These are phyloP conservation scores for Eucalyptus lansdowneana DNA, from an alignment of 345 rosid genomes.

Conservation along the genomic window DNA sequence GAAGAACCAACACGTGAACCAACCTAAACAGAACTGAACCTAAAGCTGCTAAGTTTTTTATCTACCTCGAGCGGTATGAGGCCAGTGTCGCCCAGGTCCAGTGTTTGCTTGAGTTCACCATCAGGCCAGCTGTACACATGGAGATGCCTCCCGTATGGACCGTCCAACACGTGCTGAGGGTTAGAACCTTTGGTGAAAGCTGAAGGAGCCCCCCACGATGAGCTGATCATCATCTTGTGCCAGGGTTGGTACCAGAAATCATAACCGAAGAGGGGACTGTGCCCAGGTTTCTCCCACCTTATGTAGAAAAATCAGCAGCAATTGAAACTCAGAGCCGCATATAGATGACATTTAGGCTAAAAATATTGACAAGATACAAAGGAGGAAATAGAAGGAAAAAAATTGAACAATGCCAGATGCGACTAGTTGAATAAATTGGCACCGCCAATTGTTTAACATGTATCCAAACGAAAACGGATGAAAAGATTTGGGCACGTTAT, in stretches of 20 bases:
- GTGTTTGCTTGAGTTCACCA: conserved; percentile 82
- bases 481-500: neutral
- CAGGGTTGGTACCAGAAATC: conserved; percentile 98
- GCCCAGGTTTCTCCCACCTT: conserved; percentile 91
- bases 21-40: neutral
- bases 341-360: neutral
- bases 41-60: neutral
- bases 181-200: conserved; percentile 67
- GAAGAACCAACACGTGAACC: neutral
- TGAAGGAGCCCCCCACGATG: too few species aligned
- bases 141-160: conserved; percentile 73
- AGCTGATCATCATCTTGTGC: too few species aligned
- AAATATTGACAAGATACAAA: neutral
- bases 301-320: neutral
- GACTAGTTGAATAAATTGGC: neutral
- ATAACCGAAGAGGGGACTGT: conserved; percentile 71
- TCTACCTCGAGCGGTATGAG: conserved; percentile 68
- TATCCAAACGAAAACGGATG: neutral
- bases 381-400: neutral
- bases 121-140: conserved; percentile 80
- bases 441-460: neutral
- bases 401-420: neutral
- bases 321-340: neutral
- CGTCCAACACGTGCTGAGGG: conserved; percentile 66
- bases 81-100: conserved; percentile 82